Evolutionary conservation across 1,284 basidiomycete species (phyloP), one percentile per base, ranked within the genome.

Genomic region (Fomes fomentarius): DNA sequence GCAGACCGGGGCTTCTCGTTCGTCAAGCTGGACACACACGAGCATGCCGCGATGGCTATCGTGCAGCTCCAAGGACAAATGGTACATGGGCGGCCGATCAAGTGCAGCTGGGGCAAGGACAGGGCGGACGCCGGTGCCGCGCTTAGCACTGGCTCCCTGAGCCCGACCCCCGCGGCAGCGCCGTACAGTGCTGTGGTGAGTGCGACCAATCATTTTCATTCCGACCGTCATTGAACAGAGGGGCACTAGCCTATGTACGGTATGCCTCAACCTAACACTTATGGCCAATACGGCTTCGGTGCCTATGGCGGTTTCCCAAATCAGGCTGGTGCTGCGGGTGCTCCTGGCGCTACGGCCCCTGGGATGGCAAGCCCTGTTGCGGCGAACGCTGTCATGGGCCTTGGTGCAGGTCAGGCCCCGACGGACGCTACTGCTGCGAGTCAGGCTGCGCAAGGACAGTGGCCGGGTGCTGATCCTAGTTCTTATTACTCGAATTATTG

Each of bases 31-130:
- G 96, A 98, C 74, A 94, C 93, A 41, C 96, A 98, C 71, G 94
- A 97, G 71, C 94, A 97, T 69, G 96, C 96, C 47, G 95, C 96
- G 11, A 89, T 94, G 85, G 96, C 96, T 25, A 98, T 99, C 67
- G 90, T 95, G 58, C 92, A 96, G 68, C 78, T 98, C 50, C 93
- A 96, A 72, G 95, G 96, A 50, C 91, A 94, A 73, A 91, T 94
- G 79, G 91, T 98, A 26, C 96, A 98, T 66, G 96, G 96, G 46
- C 79, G 96, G 39, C 94, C 94, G 12, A 91, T 98, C 79, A 96
- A 97, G 74, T 96, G 94, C 73, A 94, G 93, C 63, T 99, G 96
- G 96, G 96, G 96, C 58, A 98, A 98, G 75, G 96, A 98, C 70
- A 83, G 93, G 59, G 84, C 85, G 33, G 90, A 91, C 68, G 89